A percentile compares a stretch with the other conserved stretches of the same genome.
phyloP scores from a whole-genome alignment of 192 early-diverging fungal genomes.

The Gryganskiella cystojenkinii region DNA sequence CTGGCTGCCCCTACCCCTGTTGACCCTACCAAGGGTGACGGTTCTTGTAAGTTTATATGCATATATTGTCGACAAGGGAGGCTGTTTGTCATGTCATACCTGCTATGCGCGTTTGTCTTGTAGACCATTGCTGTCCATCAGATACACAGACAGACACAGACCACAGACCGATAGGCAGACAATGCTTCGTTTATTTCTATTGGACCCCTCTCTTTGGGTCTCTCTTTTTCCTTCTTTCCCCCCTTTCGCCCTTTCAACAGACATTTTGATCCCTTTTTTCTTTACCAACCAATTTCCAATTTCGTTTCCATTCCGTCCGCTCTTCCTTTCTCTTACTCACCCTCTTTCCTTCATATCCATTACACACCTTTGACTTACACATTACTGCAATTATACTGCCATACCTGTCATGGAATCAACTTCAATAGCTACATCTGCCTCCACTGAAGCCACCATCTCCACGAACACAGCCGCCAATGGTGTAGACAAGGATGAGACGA shows the following conservation, averaged over 20 bases:
- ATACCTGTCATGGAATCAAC: background rate
- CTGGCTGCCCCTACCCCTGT: slow-evolving; percentile 1
- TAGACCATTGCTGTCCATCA: too few species aligned
- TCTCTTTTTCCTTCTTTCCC: background rate
- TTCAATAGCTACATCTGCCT: background rate
- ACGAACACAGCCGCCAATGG: slow-evolving; percentile 15
- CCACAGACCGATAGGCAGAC: too few species aligned
- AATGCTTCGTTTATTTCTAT: background rate
- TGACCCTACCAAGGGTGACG: background rate
- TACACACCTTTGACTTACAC: background rate
- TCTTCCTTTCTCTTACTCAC: background rate
- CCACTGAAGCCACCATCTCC: background rate
- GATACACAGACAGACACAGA: slow-evolving; percentile 1
- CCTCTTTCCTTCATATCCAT: background rate
- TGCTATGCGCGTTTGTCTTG: too few species aligned
- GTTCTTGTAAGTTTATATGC: background rate
- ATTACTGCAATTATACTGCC: background rate
- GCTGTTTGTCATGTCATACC: too few species aligned
- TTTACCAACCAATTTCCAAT: background rate
- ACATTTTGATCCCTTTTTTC: too few species aligned
- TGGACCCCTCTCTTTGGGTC: background rate
- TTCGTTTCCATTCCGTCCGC: background rate
- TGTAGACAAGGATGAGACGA: slow-evolving; percentile 12
- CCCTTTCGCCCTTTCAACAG: background rate
- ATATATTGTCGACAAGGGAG: too few species aligned